phyloP scores from a whole-genome alignment of 2,329 filamentous ascomycete species.

The Aspergillus uvarum region DNA sequence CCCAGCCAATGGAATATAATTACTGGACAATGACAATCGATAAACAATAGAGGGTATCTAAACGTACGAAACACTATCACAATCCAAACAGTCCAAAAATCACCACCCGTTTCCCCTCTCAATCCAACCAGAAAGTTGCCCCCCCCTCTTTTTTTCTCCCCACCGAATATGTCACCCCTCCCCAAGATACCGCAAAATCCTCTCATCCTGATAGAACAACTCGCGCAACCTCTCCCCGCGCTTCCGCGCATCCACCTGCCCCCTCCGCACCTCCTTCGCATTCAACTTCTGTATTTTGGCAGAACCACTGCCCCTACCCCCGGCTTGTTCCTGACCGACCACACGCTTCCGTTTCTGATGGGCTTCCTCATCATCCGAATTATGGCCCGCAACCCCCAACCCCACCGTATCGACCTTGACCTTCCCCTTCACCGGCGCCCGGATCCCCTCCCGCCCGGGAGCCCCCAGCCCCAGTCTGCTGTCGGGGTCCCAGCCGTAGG shows the following conservation, averaged over 20 bases:
- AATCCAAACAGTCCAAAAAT: too few relatives aligned
- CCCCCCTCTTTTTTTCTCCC: background rate
- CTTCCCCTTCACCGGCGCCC: slow-evolving; percentile 70
- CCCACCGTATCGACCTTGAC: slow-evolving; percentile 75
- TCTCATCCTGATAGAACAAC: slow-evolving; percentile 72
- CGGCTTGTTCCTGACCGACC: slow-evolving; percentile 37
- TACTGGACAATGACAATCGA: too few relatives aligned
- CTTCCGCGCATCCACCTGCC: slow-evolving; percentile 61
- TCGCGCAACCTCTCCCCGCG: slow-evolving; percentile 64
- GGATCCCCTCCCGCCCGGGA: slow-evolving; percentile 65
- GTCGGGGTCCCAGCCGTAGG: slow-evolving; percentile 62
- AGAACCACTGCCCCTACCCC: too few relatives aligned
- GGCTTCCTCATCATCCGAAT: slow-evolving; percentile 28
- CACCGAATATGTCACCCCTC: slow-evolving; percentile 9
- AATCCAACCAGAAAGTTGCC: background rate
- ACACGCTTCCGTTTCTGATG: slow-evolving; percentile 24
- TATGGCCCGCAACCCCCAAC: slow-evolving; percentile 54
- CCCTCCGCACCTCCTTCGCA: slow-evolving; percentile 67
- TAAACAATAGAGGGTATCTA: too few relatives aligned
- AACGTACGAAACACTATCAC: too few relatives aligned
- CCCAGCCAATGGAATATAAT: background rate
- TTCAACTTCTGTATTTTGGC: slow-evolving; percentile 55
- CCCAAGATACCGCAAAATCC: slow-evolving; percentile 72
- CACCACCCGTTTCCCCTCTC: background rate
- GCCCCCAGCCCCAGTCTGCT: slow-evolving; percentile 68